Base-by-base conservation (phyloP, 1,284 basidiomycete species). In the Porodaedalea pini region DNA sequence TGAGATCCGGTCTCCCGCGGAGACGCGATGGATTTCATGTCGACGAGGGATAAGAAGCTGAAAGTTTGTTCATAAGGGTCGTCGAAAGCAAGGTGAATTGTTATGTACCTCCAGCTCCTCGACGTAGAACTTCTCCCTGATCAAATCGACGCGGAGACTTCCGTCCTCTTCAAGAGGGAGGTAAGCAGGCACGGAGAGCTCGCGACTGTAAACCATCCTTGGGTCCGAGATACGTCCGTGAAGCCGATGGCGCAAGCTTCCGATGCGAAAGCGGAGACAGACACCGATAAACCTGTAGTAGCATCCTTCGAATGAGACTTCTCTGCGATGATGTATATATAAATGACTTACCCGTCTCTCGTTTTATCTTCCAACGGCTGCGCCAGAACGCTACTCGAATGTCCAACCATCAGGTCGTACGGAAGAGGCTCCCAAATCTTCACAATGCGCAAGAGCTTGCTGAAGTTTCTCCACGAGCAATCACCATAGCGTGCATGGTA, bases 61-160 rank as follows among this genome's bases (percentile, higher is more conserved):
- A 13, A 8, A 41, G 47, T 27, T 15, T 15, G 6, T 15, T 37
- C 11, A 51, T 36, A 10, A 43, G 4, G 17, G 19, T n/a, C 19
- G 23, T 25, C n/a, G 29, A 45, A 25, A 17, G 19, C n/a, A n/a
- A n/a, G n/a, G n/a, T n/a, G n/a, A n/a, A 29, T 31, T 13, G 11
- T 7, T 17, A 45, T 48, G 4, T n/a, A 59, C 57, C 48, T 55
- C 57, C n/a, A 59, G 10, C 39, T 59, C 57, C 21, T 59, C 57
- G 23, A 59, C 51, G 32, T 40, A 34, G 40, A 54, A 59, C 31
- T 10, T 49, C 39, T 50, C 36, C n/a, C 52, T 37, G n/a, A 59
- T 41, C 7, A 15, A 37, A 51, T 51, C 45, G 21, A 59, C 47
- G 15, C 52, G 32, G 4, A 59, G 36, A 29, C 57, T 43, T 27